phyloP scores from a whole-genome alignment of 2,329 filamentous ascomycete species.

The Fusarium clavum region DNA sequence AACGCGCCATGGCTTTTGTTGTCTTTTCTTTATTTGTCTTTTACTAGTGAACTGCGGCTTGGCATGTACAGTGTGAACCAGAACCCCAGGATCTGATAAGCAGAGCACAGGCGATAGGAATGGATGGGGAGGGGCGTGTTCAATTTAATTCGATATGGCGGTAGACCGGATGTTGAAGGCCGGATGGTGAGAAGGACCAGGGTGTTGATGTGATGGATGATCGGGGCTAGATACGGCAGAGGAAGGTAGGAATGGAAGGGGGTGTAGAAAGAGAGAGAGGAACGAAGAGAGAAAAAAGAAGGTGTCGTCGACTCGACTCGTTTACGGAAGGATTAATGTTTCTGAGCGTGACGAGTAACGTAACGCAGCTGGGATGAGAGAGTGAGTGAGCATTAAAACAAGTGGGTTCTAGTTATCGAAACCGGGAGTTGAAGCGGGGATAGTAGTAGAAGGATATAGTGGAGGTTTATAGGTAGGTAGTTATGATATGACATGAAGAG shows the following conservation, averaged over 20 bases:
- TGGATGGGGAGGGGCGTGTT: conserved; percentile 13
- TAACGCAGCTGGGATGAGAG: conserved; percentile 20
- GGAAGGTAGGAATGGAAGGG: conserved; percentile 10
- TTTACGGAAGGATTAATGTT: conserved; percentile 29
- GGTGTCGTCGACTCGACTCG: conserved; percentile 14
- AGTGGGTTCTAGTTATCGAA: conserved; percentile 32
- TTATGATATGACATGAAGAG: conserved; percentile 17
- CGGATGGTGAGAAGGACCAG: conserved; percentile 27
- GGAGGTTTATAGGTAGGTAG: background rate
- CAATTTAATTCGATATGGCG: conserved; percentile 12
- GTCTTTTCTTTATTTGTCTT: conserved; percentile 8
- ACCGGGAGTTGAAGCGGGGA: conserved; percentile 34
- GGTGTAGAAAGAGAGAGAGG: background rate
- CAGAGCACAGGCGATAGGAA: conserved; percentile 16
- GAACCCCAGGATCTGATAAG: conserved; percentile 48
- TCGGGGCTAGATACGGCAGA: conserved; percentile 29
- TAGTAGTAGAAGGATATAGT: conserved; percentile 2
- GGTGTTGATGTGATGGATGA: conserved; percentile 16
- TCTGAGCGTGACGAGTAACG: conserved; percentile 17
- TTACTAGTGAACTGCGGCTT: conserved; percentile 22
- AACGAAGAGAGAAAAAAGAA: conserved; percentile 15
- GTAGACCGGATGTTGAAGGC: conserved; percentile 41
- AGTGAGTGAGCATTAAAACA: conserved; percentile 20
- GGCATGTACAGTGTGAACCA: conserved; percentile 34
- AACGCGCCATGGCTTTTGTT: conserved; percentile 45